phyloP scores from a whole-genome alignment of 129 eudicot genomes.

The Erigeron canadensis region DNA sequence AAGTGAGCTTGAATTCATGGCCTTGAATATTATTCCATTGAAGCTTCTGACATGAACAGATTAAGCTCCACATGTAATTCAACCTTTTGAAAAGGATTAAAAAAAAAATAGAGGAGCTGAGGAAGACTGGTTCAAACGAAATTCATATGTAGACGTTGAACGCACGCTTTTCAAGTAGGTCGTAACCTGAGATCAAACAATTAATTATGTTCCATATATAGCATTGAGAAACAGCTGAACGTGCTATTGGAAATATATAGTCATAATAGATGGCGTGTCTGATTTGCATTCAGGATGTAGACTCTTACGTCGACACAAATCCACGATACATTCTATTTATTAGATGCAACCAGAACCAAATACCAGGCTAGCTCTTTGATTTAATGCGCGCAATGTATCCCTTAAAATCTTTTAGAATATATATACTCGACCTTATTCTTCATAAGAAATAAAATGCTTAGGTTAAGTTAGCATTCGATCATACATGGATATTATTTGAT shows the following conservation, averaged over 20 bases:
- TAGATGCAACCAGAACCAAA: slow-evolving; percentile 15
- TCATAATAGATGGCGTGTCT: not conserved
- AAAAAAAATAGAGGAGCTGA: too few species aligned
- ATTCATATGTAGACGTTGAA: not conserved
- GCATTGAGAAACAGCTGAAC: not conserved
- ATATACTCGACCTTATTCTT: too few species aligned
- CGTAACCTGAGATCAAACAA: not conserved
- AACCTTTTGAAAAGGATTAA: too few species aligned
- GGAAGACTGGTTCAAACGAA: not conserved
- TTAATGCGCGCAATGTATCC: not conserved
- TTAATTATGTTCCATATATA: not conserved
- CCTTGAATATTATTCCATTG: too few species aligned
- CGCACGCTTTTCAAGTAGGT: not conserved
- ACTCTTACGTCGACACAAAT: not conserved
- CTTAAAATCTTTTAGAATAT: too few species aligned
- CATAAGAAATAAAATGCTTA: too few species aligned
- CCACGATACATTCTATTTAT: slow-evolving; percentile 9
- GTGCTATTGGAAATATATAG: not conserved
- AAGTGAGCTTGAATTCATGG: too few species aligned
- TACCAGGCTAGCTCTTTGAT: slow-evolving; percentile 3
- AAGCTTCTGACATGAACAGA: too few species aligned
- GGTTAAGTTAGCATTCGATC: too few species aligned
- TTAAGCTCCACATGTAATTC: too few species aligned
- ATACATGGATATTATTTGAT: too few species aligned
- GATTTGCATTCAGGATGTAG: not conserved